These are phyloP conservation scores for Amanita subjunquillea DNA, from an alignment of 768 basidiomycete species.

Conservation along the genomic window DNA sequence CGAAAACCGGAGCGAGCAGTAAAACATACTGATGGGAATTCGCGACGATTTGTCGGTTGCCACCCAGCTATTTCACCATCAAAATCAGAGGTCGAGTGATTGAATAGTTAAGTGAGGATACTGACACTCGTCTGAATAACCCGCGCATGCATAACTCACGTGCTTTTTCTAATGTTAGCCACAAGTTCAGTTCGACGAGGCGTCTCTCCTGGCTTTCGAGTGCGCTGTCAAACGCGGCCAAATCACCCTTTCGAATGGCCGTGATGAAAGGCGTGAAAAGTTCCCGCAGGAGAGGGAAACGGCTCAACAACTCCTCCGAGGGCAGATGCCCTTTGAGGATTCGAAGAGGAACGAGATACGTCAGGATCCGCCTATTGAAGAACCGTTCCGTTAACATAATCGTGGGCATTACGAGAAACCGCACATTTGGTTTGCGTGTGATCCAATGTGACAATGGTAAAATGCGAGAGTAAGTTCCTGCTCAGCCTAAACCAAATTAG, in stretches of 20 bases:
- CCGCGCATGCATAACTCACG: constrained; percentile 80
- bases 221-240: constrained; percentile 71
- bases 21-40: constrained; percentile 76
- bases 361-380: constrained; percentile 67
- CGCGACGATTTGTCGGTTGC: constrained; percentile 62
- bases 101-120: constrained; percentile 7
- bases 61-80: constrained; percentile 53
- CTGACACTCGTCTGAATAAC: constrained; percentile 70
- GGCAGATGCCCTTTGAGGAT: constrained; percentile 85
- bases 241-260: constrained; percentile 70
- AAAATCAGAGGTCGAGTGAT: neutral
- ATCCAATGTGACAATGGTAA: constrained; percentile 64
- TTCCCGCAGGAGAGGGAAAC: constrained; percentile 62
- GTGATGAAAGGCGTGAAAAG: constrained; percentile 74
- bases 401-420: constrained; percentile 12
- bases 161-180: constrained; percentile 80
- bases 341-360: constrained; percentile 83
- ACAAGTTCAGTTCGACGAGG: constrained; percentile 80
- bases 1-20: constrained; percentile 60
- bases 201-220: constrained; percentile 61
- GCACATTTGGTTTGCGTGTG: constrained; percentile 77
- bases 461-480: constrained; percentile 82
- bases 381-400: neutral
- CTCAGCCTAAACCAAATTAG: constrained; percentile 47
- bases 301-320: constrained; percentile 53